Evolutionary conservation across 2,329 filamentous ascomycete genomes (phyloP), one percentile per base, ranked within the genome.

Genomic region (Fusarium sp.): DNA sequence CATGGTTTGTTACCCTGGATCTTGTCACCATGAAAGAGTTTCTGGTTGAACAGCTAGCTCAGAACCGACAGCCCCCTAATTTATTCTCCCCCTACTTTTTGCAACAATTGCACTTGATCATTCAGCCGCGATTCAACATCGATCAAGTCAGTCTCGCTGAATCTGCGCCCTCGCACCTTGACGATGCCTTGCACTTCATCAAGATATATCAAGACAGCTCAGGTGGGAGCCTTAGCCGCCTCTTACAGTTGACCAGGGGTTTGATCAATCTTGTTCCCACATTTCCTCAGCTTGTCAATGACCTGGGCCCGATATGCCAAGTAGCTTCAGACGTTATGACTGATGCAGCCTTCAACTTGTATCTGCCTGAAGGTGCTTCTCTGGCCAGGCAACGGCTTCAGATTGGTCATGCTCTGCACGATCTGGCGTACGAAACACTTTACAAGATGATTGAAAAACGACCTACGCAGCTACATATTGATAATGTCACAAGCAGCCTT

Each of bases 1-100:
- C 80, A 11, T 79, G 78, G 57, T 82, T 87, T 55, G 72, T 87
- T 48, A 69, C 74, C 13, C 72, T 85, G 57, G 86, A 88, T 66
- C 53, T 56, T 35, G 39, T 57, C 10, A 60, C 49, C 9, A 25
- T 72, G 8, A 59, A 61, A 35, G 66, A 70, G 13, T 56, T 61
- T 14, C 49, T 33, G 21, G 48, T 42, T n/a, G 36, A 48, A 2
- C 57, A 59, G 23, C 36, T 45, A 23, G 45, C 31, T 23, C 52
- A 57, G 32, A 57, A 57, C 23, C 63, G 64, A 11, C 52, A 51
- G 4, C 11, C 38, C n/a, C 67, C 70, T n/a, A 66, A 67, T 7
- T 50, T 76, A 19, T 65, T 71, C 23, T 69, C 69, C 15, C 56
- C 62, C 1, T 53, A 52, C 17, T 87, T 83, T 53, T 72, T 88